Conservation (phyloP, 179 eudicot genomes). For the Dionaea muscipula region DNA sequence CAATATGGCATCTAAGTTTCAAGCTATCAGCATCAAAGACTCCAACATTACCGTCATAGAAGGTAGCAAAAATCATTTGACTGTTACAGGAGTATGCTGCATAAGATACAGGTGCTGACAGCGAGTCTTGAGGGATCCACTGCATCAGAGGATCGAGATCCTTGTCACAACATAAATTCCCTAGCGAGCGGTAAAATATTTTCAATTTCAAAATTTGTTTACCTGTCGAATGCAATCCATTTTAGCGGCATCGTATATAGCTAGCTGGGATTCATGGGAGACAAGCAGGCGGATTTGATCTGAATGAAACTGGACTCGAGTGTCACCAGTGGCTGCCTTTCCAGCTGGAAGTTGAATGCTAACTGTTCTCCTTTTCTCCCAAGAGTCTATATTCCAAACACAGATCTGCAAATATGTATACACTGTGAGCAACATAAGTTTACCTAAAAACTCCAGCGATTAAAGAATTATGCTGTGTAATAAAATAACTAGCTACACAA, state of each 20-base stretch:
- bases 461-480: too few species aligned
- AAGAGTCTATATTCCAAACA: constrained; percentile 77
- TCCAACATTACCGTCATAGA: constrained; percentile 65
- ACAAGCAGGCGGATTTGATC: constrained; percentile 78
- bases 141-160: constrained; percentile 15
- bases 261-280: constrained; percentile 80
- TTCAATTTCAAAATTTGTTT: neutral
- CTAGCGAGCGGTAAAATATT: neutral
- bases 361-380: constrained; percentile 67
- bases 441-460: too few species aligned
- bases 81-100: constrained; percentile 90
- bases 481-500: too few species aligned
- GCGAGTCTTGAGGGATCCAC: constrained; percentile 82
- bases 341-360: constrained; percentile 72
- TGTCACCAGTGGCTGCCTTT: constrained; percentile 62
- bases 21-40: constrained; percentile 68
- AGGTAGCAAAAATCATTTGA: constrained; percentile 63
- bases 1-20: constrained; percentile 61
- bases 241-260: constrained; percentile 81
- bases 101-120: constrained; percentile 66
- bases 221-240: constrained; percentile 89
- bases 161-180: too few species aligned
- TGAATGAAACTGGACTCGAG: constrained; percentile 78
- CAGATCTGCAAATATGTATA: constrained; percentile 39
- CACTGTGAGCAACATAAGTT: too few species aligned